Evolutionary conservation across 768 basidiomycete species (phyloP).

Genomic region (Harrya chromipes): DNA sequence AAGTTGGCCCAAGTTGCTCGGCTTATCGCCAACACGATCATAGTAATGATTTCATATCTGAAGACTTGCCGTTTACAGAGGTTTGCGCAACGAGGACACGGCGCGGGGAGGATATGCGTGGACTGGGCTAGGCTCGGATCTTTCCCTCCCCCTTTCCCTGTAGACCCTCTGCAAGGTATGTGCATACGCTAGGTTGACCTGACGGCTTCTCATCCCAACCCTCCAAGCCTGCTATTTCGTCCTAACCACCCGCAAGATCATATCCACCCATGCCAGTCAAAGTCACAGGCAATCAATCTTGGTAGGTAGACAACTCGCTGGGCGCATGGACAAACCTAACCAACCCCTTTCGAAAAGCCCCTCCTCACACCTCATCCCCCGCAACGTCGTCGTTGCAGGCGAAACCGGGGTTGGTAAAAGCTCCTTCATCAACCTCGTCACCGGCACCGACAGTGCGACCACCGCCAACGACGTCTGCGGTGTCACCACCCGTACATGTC

Average conservation of each 20-base stretch:
- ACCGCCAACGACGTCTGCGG: conserved; percentile 23
- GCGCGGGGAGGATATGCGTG: background rate
- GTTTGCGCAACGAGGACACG: conserved; percentile 3
- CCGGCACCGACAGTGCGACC: conserved; percentile 10
- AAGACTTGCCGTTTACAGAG: background rate
- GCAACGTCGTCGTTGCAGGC: conserved; percentile 22
- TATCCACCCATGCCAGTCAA: no score
- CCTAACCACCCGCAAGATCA: background rate
- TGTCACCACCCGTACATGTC: conserved; percentile 15
- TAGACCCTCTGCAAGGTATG: background rate
- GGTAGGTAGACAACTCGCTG: background rate
- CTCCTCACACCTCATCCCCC: conserved; percentile 6
- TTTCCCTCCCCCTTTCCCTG: background rate
- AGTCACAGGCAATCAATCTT: no score
- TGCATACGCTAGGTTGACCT: background rate
- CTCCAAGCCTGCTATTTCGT: background rate
- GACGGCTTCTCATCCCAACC: background rate
- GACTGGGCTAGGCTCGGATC: no score
- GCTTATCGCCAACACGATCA: no score
- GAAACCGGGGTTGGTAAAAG: conserved; percentile 28
- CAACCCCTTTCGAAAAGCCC: background rate
- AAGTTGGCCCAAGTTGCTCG: no score
- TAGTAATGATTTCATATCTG: background rate
- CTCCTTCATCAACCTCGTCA: conserved; percentile 25
- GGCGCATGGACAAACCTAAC: background rate